These are phyloP conservation scores for Colletotrichum agaves DNA, from an alignment of 2,329 filamentous ascomycete species.

Conservation along the genomic window DNA sequence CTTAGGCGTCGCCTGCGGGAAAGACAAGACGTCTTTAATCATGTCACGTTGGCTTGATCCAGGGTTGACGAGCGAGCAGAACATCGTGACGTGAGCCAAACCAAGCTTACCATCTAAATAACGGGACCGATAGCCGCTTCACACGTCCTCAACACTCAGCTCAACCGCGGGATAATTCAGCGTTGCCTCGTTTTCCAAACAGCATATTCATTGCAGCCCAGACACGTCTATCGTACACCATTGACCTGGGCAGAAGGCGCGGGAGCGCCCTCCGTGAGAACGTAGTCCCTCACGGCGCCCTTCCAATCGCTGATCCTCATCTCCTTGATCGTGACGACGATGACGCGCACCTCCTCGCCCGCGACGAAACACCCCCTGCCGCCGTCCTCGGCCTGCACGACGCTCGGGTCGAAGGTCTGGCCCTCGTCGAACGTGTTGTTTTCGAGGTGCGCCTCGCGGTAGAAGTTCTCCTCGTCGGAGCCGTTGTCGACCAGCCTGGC, in stretches of 20 bases:
- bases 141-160: neutral
- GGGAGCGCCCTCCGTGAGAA: conserved; percentile 52
- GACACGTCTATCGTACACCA: conserved; percentile 46
- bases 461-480: conserved; percentile 86
- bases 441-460: conserved; percentile 83
- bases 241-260: conserved; percentile 48
- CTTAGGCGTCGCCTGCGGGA: no score
- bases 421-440: conserved; percentile 88
- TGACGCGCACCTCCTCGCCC: conserved; percentile 85
- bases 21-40: no score
- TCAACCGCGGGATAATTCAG: no score
- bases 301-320: conserved; percentile 95
- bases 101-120: no score
- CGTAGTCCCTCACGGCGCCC: conserved; percentile 87
- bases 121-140: no score
- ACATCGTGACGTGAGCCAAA: no score
- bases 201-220: neutral
- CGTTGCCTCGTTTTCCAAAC: no score
- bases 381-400: conserved; percentile 58
- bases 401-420: conserved; percentile 44
- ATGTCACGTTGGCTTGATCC: no score
- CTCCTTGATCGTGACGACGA: conserved; percentile 85
- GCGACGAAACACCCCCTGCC: conserved; percentile 77
- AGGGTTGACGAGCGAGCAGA: no score
- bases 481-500: conserved; percentile 78